Conservation (phyloP, 148 eudicot genomes). For the Amaranthus cruentus region DNA sequence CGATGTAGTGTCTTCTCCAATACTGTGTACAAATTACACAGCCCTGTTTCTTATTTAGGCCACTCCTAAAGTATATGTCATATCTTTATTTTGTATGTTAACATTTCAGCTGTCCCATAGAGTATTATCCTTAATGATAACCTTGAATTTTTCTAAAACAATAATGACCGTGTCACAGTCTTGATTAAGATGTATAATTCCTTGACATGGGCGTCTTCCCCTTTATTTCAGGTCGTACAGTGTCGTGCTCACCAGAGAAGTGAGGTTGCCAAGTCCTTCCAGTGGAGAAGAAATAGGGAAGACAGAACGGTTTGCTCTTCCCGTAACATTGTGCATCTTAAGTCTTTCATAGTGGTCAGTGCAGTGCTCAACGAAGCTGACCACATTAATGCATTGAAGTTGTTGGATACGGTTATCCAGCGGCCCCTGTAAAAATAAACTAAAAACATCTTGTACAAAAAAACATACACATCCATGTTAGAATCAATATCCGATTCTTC, state of each 20-base stretch:
- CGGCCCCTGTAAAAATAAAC: slow-evolving; percentile 34
- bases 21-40: too few species aligned
- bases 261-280: slow-evolving; percentile 48
- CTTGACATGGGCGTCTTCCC: background rate
- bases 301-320: slow-evolving; percentile 46
- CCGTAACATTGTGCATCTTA: slow-evolving; percentile 42
- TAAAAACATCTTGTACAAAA: slow-evolving; percentile 36
- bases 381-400: slow-evolving; percentile 38
- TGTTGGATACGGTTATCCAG: slow-evolving; percentile 64
- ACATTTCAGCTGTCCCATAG: too few species aligned
- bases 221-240: slow-evolving; percentile 58
- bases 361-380: slow-evolving; percentile 46
- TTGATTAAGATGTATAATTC: too few species aligned
- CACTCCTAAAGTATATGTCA: too few species aligned
- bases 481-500: slow-evolving; percentile 92
- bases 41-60: too few species aligned
- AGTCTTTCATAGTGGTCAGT: slow-evolving; percentile 33
- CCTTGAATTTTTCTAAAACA: too few species aligned
- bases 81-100: too few species aligned
- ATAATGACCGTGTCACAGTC: too few species aligned
- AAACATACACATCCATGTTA: slow-evolving; percentile 33
- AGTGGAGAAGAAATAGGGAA: slow-evolving; percentile 47
- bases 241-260: slow-evolving; percentile 73
- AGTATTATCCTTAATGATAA: too few species aligned
- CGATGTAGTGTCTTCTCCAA: too few species aligned